Conservation (phyloP, 2,329 filamentous ascomycete genomes). For the Nemania serpens region DNA sequence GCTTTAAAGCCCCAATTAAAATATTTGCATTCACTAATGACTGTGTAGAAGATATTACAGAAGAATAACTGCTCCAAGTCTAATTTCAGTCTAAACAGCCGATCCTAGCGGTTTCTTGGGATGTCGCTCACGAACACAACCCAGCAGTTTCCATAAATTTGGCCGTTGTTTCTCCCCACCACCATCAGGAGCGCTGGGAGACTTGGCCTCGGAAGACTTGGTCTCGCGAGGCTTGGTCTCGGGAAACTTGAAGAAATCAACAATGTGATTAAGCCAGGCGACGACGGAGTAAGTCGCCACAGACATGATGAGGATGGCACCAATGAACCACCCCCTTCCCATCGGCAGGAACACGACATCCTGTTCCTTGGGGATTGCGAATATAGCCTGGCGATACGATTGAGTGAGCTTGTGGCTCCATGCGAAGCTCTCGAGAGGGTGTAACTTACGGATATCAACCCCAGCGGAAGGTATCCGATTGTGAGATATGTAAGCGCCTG, state of each 20-base stretch:
- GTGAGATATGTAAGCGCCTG: slow-evolving; percentile 24
- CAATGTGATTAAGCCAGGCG: background rate
- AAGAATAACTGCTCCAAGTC: too few relatives aligned
- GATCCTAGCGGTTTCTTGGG: too few relatives aligned
- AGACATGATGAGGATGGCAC: slow-evolving; percentile 8
- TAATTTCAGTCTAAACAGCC: too few relatives aligned
- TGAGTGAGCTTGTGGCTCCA: background rate
- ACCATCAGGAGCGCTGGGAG: too few relatives aligned
- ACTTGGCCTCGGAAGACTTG: too few relatives aligned
- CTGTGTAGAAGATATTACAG: too few relatives aligned
- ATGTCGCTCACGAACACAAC: too few relatives aligned
- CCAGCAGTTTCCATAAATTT: too few relatives aligned
- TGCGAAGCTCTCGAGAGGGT: background rate
- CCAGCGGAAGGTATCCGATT: slow-evolving; percentile 20
- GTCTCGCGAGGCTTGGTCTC: too few relatives aligned
- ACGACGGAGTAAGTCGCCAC: slow-evolving; percentile 8
- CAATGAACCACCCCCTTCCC: slow-evolving; percentile 14
- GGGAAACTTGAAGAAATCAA: slow-evolving; percentile 7
- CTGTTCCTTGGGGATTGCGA: slow-evolving; percentile 22
- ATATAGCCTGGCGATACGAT: slow-evolving; percentile 15
- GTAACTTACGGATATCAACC: slow-evolving; percentile 11
- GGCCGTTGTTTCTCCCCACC: too few relatives aligned
- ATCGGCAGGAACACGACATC: slow-evolving; percentile 21
- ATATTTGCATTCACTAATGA: too few relatives aligned
- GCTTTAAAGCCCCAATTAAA: too few relatives aligned